A percentile compares a stretch with the other conserved stretches of the same genome.
phyloP scores from a whole-genome alignment of 306 rosid genomes.

The Prunus kanzakura region DNA sequence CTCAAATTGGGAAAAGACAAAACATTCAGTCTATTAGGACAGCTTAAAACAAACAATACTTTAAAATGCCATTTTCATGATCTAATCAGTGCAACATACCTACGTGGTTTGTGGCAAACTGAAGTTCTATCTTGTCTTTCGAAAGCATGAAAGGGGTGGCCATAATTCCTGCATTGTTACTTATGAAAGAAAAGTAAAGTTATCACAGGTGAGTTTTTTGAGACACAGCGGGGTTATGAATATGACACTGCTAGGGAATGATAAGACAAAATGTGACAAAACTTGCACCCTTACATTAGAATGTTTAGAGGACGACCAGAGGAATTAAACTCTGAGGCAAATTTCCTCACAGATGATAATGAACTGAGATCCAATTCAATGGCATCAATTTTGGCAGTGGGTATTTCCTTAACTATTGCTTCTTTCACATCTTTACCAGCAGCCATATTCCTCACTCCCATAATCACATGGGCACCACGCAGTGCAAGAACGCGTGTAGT shows the following conservation, averaged over 20 bases:
- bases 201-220: background rate
- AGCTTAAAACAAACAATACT: background rate
- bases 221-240: background rate
- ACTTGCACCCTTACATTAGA: conserved; percentile 55
- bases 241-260: background rate
- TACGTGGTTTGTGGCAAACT: conserved; percentile 78
- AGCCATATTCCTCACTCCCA: conserved; percentile 63
- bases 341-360: conserved; percentile 58
- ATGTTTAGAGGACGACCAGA: conserved; percentile 64
- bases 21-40: background rate
- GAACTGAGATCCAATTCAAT: conserved; percentile 85
- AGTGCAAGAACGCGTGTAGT: conserved; percentile 78
- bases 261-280: conserved; percentile 5
- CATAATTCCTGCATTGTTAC: conserved; percentile 90
- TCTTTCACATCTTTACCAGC: conserved; percentile 53
- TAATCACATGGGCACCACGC: conserved; percentile 81
- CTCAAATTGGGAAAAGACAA: too few species aligned
- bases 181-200: conserved; percentile 36
- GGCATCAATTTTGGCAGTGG: conserved; percentile 67
- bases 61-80: background rate
- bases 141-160: conserved; percentile 66
- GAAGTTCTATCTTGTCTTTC: conserved; percentile 75
- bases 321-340: conserved; percentile 55
- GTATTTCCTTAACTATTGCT: conserved; percentile 56
- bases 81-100: conserved; percentile 36